Evolutionary conservation across 176 grass and related monocot genomes (phyloP), one percentile per base, ranked within the genome.

Genomic region (Oryza glumipatula): DNA sequence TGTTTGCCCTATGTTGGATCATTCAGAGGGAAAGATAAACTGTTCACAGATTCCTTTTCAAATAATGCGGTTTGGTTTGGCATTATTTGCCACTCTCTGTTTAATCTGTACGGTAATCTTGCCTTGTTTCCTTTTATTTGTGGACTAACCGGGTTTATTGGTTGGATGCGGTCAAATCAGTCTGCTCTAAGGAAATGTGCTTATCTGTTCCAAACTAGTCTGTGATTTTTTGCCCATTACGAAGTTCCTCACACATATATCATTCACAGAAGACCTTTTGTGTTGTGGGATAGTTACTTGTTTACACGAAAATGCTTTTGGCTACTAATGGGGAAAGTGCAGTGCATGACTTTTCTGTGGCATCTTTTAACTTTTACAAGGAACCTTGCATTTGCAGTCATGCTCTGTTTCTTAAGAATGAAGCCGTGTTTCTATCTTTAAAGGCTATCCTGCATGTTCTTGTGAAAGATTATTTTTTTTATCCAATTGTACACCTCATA

Each of bases 261-360:
- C 54, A 9, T 52, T 73, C 77, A 67, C 30, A 45, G 23, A 26
- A 4, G 4, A 30, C 43, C 70, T 24, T 39, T 39, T 54, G 68
- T 47, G 14, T 47, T 64, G 70, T 73, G 51, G 66, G 41, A 79
- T 6, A 32, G 26, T 67, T 35, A 21, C 49, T 21, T 51, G 17
- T 15, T 52, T 39, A 56, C 48, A 71, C 17, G 28, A 22, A 11
- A 75, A 70, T 1, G 9, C 47, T 65, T 81, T 12, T 0, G 22
- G 7, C 70, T 89, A 61, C 21, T 38, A 68, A 67, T 79, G 41
- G 60, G 71, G 12, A 70, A 38, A 78, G 68, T 60, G 46, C 54
- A 68, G 70, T 33, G 11, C 48, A 12, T 79, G 3, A 1, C 71
- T 73, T 88, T 78, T 83, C 16, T 56, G 10, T 74, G 60, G 35